These are phyloP conservation scores for Baudoinia panamericana DNA, from an alignment of 495 filamentous ascomycete species.

Conservation along the genomic window DNA sequence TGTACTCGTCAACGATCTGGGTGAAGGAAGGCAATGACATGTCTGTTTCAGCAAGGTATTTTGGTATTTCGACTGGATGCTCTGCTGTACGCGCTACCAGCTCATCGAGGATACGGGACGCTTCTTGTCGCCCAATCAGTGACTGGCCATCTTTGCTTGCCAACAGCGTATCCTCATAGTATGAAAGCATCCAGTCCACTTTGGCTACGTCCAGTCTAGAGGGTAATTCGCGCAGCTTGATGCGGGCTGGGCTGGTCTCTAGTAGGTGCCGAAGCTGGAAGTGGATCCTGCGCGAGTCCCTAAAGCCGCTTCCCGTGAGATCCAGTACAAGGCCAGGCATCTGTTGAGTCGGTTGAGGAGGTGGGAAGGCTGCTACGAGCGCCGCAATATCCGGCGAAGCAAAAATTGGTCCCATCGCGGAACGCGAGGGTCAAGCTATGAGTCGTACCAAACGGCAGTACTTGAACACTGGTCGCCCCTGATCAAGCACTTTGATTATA, in stretches of 20 bases:
- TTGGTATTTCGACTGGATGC: neutral
- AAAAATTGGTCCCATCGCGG: conserved; percentile 16
- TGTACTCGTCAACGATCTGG: too few species aligned
- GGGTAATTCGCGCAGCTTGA: conserved; percentile 8
- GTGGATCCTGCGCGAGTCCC: conserved; percentile 4
- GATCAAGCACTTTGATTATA: too few species aligned
- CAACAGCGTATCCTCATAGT: conserved; percentile 2
- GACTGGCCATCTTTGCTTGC: conserved; percentile 2
- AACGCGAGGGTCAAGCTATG: too few species aligned
- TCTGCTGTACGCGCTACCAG: neutral
- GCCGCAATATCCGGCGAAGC: conserved; percentile 13
- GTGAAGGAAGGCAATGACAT: too few species aligned
- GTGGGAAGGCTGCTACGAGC: conserved; percentile 12
- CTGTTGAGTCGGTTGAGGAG: conserved; percentile 5
- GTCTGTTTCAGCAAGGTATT: too few species aligned
- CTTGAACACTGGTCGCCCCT: too few species aligned
- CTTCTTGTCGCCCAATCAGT: neutral
- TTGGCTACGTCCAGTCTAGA: conserved; percentile 5
- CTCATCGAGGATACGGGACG: neutral
- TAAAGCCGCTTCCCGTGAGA: conserved; percentile 4
- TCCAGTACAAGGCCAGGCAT: conserved; percentile 11
- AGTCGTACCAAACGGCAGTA: too few species aligned
- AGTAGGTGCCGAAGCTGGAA: conserved; percentile 3
- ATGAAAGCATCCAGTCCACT: conserved; percentile 9
- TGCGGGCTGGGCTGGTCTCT: conserved; percentile 2